Evolutionary conservation across 2,329 filamentous ascomycete genomes (phyloP), one percentile per base, ranked within the genome.

Genomic region (Aspergillus viridinutans): DNA sequence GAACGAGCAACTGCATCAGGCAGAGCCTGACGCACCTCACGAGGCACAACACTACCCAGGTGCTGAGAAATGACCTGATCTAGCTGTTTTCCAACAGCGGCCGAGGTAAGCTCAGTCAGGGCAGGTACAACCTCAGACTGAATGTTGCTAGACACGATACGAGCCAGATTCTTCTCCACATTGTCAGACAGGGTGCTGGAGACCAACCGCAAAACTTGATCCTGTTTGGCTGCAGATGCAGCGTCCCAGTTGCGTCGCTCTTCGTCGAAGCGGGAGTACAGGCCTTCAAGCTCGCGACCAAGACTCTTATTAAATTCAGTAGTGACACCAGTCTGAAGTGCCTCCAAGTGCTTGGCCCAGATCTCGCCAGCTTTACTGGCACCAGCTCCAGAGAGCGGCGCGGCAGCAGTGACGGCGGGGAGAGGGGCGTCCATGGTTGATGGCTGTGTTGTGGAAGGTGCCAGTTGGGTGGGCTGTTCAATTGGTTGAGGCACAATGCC

Each of bases 101-200:
- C 83, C 48, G 84, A 81, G 14, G 90, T 85, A 45, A 87, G 80
- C 52, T 86, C 82, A 43, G 86, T 83, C 56, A 97, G 78, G 32
- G 86, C 81, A 10, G 94, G 93, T 53, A 96, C 79, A 48, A 97
- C 85, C 14, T 86, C 82, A 55, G 86, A 82, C 59, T 90, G 84
- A 62, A 96, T 90, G 71, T 89, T 89, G 50, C 86, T 82, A 49
- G 85, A 84, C 52, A 96, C 87, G 64, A 96, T 90, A 59, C 85
- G 86, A 59, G 86, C 81, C 40, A 97, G 81, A 23, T 90, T 90
- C 66, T 89, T 87, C 72, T 90, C 87, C 25, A 90, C 84, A 56
- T 90, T 90, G 58, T 88, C 85, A 10, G 84, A 85, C 48, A 90
- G 74, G 2, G 87, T 89, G 60, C 79, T 83, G 1, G 87, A 89